Evolutionary conservation across 371 early-diverging fungal species (phyloP), one percentile per base, ranked within the genome.

Genomic region (Mucor piriformis): DNA sequence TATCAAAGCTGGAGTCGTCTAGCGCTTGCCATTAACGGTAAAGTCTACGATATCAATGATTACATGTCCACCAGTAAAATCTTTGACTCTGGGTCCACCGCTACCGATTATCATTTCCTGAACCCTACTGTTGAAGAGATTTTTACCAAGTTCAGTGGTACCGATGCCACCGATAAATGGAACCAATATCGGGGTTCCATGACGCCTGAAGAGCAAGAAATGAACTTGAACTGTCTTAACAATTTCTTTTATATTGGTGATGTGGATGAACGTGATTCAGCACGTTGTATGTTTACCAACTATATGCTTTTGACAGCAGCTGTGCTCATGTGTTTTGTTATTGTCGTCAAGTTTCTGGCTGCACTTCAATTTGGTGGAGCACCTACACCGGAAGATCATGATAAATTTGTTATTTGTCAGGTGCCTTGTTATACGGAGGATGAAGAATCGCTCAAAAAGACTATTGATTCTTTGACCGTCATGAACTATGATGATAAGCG

Each of bases 401-500:
- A 91, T 76, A 87, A 91, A 56, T 97, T 95, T 63, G 89, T 91
- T 38, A 88, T 96, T 57, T 81, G 91, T 57, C 90, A 95, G 67
- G 92, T 90, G 18, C 97, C 99, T 12, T 98, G 98, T 79, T 99
- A 98, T 77, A 96, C 98, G 1, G 99, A 99, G 74, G 96, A 91
- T 50, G 91, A 91, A 66, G 95, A 94, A 25, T 95, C 96, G 3
- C 79, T 99, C n/a, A 83, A 85, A 50, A 78, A 87, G 57, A 99
- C 99, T 0, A 86, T 99, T 50, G 95, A 99, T 64, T 97, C 98
- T n/a, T 74, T 99, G 32, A 89, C 96, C 11, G 77, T 83, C 6
- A 86, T 95, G 62, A 84, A 86, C 29, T 99, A 98, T 67, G 95
- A 94, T 60, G 97, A 98, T 79, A 92, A 94, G 63, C 88, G 97